Evolutionary conservation across 2,329 filamentous ascomycete species (phyloP), one percentile per base, ranked within the genome.

Genomic region (Colletotrichum paranaense): DNA sequence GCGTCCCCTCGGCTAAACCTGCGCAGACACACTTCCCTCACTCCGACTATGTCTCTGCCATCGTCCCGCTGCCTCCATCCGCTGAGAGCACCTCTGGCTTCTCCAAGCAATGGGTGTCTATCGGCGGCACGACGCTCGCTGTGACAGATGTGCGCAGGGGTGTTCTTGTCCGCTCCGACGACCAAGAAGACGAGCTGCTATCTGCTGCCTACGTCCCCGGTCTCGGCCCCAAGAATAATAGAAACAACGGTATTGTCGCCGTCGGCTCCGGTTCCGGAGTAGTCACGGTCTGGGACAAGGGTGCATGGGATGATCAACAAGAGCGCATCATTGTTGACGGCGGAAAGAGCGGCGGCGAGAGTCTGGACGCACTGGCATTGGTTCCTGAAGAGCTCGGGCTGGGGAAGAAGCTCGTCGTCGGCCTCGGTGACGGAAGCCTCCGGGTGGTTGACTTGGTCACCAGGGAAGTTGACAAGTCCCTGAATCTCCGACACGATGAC

Each of bases 121-220:
- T 95, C 0, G 97, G 97, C 42, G 95, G 95, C 57, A 96, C 94
- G 1, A 98, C 96, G 0, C 86, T 99, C 24, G 94, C 95, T 1
- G 92, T 98, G 49, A 97, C 95, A 0, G 97, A 99, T 81, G 86
- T 98, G 57, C 91, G 96, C 28, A 89, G 94, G 60, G 96, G 96
- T 16, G 94, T 98, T 6, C 85, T 98, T 56, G 93, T 95, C 3
- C 93, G 93, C 73, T 98, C 95, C 76, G 97, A 98, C 80, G 95
- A 98, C 78, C 97, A 98, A 80, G 97, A 97, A 78, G 95, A 98
- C 76, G 95, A 98, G 82, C 85, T 98, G 72, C 88, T 98, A n/a
- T 94, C 93, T 78, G 93, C 93, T 1, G 87, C 91, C 59, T 94
- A 95, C 79, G 91, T 98, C 22, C 89, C 92, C 0, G 95, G 95